These are phyloP conservation scores for Mesembryanthemum crystallinum DNA, from an alignment of 148 eudicot species.

Conservation along the genomic window DNA sequence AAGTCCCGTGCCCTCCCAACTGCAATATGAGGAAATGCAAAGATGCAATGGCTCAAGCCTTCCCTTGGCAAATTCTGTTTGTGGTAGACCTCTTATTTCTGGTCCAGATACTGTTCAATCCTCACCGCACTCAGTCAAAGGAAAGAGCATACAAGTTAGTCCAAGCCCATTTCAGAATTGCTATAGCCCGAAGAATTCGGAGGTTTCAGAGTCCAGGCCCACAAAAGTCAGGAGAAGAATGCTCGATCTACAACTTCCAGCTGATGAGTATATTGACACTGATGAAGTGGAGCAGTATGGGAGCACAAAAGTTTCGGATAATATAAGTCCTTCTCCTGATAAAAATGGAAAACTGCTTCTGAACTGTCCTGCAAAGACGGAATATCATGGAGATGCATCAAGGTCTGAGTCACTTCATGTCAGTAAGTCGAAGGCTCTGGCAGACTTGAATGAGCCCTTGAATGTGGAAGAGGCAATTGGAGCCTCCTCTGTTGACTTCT, in stretches of 20 bases:
- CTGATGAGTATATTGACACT: constrained; percentile 61
- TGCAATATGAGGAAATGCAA: constrained; percentile 40
- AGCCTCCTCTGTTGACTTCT: constrained; percentile 38
- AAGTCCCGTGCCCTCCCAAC: constrained; percentile 50
- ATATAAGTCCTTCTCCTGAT: constrained; percentile 21
- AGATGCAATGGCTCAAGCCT: constrained; percentile 51
- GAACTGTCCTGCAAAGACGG: constrained; percentile 29
- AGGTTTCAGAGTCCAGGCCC: constrained; percentile 66
- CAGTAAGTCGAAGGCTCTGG: constrained; percentile 47
- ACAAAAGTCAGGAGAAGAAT: constrained; percentile 62
- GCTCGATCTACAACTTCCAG: constrained; percentile 78
- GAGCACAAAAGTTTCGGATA: constrained; percentile 25
- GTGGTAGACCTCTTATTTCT: constrained; percentile 31
- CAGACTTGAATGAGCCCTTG: constrained; percentile 78
- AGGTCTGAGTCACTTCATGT: constrained; percentile 32
- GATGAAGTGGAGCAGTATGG: constrained; percentile 50
- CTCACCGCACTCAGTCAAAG: constrained; percentile 40
- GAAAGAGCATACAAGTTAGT: constrained; percentile 35
- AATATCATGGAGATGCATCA: constrained; percentile 29
- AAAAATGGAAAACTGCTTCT: constrained; percentile 26
- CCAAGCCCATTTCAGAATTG: constrained; percentile 35
- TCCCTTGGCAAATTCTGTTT: constrained; percentile 37
- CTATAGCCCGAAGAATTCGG: constrained; percentile 49
- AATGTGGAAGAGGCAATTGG: constrained; percentile 43
- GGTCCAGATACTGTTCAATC: constrained; percentile 36